Evolutionary conservation across 2,329 filamentous ascomycete species (phyloP), one percentile per base, ranked within the genome.

Genomic region (Furcasterigmium sp.): DNA sequence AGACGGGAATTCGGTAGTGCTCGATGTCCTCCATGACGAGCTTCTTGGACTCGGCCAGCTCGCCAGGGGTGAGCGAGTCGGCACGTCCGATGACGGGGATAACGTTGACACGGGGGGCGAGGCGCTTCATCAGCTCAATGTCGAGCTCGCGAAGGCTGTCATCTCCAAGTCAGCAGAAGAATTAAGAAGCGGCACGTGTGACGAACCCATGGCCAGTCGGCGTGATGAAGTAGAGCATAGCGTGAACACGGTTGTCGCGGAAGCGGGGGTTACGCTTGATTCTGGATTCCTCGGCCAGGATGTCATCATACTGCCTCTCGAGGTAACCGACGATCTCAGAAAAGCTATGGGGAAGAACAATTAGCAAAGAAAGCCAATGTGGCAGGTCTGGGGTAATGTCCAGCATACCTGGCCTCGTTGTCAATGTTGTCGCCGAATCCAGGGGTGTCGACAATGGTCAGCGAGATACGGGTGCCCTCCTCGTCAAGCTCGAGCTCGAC

Each of bases 261-360:
- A 98, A 98, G 62, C 93, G 85, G 57, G 93, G 93, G 76, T 98
- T 98, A 90, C 93, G 93, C 87, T 98, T 98, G 79, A 98, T 98
- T 76, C 93, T 89, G 60, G 93, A 97, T 76, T 98, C 93, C 75
- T 97, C 91, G 50, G 93, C 91, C 58, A 98, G 81, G 77, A 98
- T 97, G 67, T 97, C 91, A 70, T 98, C 93, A 70, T 97, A 97
- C 82, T 98, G 91, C 73, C 91, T 84, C 79, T 98, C 93, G 60
- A 98, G 87, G 72, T 95, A 96, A 56, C 91, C 91, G 56, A 95
- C 91, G 60, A 98, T 98, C 71, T 97, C 93, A 58, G 86, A 85
- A 68, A 98, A 98, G 74, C 90, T 95, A 54, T 44, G n/a, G 30
- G 20, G 17, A 5, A 37, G 8, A 10, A 11, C 35, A 36, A 25